Base-by-base conservation (phyloP, 331 rosid species). In the Cucumis variabilis region DNA sequence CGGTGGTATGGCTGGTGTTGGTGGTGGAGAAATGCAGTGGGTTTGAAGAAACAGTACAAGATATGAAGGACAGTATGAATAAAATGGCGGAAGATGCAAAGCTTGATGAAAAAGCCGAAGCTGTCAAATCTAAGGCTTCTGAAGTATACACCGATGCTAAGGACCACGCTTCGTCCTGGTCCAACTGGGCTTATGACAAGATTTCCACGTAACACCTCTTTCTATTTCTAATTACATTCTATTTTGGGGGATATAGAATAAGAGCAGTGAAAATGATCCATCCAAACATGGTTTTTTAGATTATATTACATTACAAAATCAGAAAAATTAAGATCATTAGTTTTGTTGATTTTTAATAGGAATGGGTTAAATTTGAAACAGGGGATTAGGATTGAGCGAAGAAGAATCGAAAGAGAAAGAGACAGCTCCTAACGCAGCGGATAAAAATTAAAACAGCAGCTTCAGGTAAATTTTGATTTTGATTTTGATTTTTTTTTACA, bases 1-100 rank as follows among this genome's bases (percentile, higher is more conserved):
- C n/a, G 83, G 83, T 78, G 0, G 11, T 51, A 23, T 78, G 44
- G 83, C 14, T 50, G 83, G 7, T 77, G 65, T 14, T 15, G 83
- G 66, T 7, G 83, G 65, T 23, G 66, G 83, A 15, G 15, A 78
- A 51, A 78, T 50, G 83, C 83, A 25, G 65, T 2, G 66, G 83
- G 15, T 24, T 2, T 3, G 21, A 77, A 23, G 83, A 24, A 15
- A 21, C 65, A 7, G 1, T 24, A 21, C 0, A 50, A 1, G 65
- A 50, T 15, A 63, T 50, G 13, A 77, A 77, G 83, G 37, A 50
- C 7, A 77, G 24, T 48, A 3, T 60, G 17, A 53, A 12, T 9
- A 1, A 25, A 78, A 1, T 53, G 4, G 1, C 8, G 7, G 16
- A 51, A 1, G 9, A 1, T 13, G 20, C 82, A n/a, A 76, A 48